These are phyloP conservation scores for Tetrastigma voinierianum DNA, from an alignment of 164 flowering plant species.

Conservation along the genomic window DNA sequence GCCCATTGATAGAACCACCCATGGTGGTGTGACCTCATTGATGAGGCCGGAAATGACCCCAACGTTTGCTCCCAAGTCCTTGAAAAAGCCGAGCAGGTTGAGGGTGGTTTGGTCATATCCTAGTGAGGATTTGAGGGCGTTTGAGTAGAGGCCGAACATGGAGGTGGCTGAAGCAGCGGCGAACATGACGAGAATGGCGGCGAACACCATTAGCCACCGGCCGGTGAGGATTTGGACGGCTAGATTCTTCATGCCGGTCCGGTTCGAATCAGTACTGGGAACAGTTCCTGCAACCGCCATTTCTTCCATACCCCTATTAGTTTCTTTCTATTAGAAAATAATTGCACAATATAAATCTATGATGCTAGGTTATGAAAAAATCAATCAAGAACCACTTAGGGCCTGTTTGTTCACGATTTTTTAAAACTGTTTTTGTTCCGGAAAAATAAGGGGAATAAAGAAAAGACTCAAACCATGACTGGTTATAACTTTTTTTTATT, in stretches of 20 bases:
- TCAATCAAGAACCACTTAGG: too few species aligned
- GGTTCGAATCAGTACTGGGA: too few species aligned
- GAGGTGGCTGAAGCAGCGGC: constrained; percentile 30
- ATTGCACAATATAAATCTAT: too few species aligned
- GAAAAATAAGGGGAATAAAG: too few species aligned
- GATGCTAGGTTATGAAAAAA: too few species aligned
- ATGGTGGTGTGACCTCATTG: constrained; percentile 42
- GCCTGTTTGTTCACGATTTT: too few species aligned
- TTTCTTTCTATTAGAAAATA: too few species aligned
- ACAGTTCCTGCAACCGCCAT: neutral
- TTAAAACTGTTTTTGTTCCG: too few species aligned
- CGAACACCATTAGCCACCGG: constrained; percentile 41
- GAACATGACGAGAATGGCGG: constrained; percentile 31
- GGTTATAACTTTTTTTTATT: too few species aligned
- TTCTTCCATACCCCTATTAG: too few species aligned
- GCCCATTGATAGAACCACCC: too few species aligned
- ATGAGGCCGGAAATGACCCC: constrained; percentile 36
- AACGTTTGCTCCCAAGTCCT: constrained; percentile 39
- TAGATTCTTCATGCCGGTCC: constrained; percentile 5
- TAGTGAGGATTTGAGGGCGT: constrained; percentile 25
- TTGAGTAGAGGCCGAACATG: constrained; percentile 38
- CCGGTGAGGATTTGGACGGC: constrained; percentile 19
- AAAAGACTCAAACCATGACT: too few species aligned
- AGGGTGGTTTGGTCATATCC: constrained; percentile 41
- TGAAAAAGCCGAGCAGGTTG: constrained; percentile 32